Evolutionary conservation across 805 yeast genomes (phyloP).

Genomic region (Saccharomycopsis oosterbeekiorum): DNA sequence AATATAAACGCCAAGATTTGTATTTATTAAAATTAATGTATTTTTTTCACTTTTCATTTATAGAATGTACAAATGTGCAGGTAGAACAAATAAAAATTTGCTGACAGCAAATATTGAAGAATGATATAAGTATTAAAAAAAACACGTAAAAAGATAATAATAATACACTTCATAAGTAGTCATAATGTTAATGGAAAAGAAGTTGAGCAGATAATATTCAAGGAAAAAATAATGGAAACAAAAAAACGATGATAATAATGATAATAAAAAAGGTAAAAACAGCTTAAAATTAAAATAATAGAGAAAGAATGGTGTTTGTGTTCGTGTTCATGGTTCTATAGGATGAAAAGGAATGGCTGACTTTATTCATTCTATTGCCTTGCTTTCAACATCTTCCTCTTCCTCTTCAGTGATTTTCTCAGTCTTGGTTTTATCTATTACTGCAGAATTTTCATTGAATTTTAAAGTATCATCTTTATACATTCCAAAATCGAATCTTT

Average conservation of each 20-base stretch:
- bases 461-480: constrained; percentile 17
- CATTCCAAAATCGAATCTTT: constrained; percentile 27
- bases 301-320: not conserved
- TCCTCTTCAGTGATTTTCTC: constrained; percentile 11
- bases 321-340: not conserved
- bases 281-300: not conserved
- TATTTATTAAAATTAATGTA: not conserved
- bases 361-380: constrained; percentile 26
- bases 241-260: not conserved
- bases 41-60: no score
- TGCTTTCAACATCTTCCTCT: constrained; percentile 24
- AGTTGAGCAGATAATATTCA: not conserved
- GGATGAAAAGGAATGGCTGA: not conserved
- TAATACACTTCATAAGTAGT: not conserved
- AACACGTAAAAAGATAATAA: no score
- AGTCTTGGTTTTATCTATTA: not conserved
- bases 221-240: not conserved
- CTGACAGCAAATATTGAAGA: not conserved
- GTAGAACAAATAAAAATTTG: not conserved
- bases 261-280: not conserved
- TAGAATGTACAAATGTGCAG: not conserved
- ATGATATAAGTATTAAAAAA: not conserved
- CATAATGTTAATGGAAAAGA: not conserved
- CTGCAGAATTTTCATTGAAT: not conserved
- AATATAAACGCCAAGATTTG: no score